These are phyloP conservation scores for Dryadomyces quercivorus DNA, from an alignment of 2,329 filamentous ascomycete genomes.

Conservation along the genomic window DNA sequence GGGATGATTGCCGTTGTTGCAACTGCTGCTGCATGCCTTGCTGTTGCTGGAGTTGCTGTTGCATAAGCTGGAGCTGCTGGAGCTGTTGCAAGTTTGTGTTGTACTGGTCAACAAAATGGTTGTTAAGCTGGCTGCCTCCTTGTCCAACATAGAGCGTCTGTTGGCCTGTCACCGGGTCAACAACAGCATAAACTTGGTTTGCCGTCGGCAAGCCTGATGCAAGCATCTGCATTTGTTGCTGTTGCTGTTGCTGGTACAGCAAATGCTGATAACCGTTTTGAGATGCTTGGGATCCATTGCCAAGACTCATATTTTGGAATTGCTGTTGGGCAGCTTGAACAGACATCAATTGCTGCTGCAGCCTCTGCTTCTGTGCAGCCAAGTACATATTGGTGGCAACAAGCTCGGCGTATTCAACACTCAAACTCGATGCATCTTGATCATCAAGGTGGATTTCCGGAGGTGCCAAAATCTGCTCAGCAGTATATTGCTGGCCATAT, in stretches of 20 bases:
- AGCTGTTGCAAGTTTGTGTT: conserved; percentile 22
- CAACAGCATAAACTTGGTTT: conserved; percentile 69
- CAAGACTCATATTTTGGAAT: conserved; percentile 65
- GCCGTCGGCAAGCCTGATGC: conserved; percentile 43
- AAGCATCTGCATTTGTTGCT: conserved; percentile 45
- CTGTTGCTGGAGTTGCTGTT: conserved; percentile 20
- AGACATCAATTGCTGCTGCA: conserved; percentile 82
- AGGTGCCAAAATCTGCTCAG: conserved; percentile 82
- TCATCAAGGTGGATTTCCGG: conserved; percentile 66
- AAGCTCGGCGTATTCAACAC: conserved; percentile 80
- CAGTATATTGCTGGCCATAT: conserved; percentile 47
- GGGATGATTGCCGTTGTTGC: conserved; percentile 34
- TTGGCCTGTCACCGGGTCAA: conserved; percentile 77
- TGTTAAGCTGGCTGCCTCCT: conserved; percentile 31
- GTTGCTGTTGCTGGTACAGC: conserved; percentile 31
- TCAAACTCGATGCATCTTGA: conserved; percentile 60
- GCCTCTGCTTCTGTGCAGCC: conserved; percentile 84
- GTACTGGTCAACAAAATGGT: conserved; percentile 31
- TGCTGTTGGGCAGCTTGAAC: conserved; percentile 76
- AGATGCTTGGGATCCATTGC: conserved; percentile 35
- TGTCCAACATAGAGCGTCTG: conserved; percentile 70
- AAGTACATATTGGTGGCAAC: conserved; percentile 86
- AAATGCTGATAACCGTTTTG: conserved; percentile 48
- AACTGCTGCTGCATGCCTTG: conserved; percentile 31
- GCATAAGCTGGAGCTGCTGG: conserved; percentile 15